Conservation (phyloP, 2,329 filamentous ascomycete species). For the Penicillium sp. region DNA sequence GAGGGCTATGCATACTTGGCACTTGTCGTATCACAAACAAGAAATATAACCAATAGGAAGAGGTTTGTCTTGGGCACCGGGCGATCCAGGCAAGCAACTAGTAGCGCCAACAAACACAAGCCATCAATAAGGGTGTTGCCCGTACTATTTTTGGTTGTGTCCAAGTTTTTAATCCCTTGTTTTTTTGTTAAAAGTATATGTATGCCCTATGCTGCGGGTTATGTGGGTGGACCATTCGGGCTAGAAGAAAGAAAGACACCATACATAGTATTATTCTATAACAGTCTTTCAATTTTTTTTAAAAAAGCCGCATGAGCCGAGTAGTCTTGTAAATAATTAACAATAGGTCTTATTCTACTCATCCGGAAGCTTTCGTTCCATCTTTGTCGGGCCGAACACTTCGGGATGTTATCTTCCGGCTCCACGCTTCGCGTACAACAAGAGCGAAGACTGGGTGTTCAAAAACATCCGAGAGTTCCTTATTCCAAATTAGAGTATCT, state of each 20-base stretch:
- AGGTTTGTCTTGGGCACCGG: not conserved
- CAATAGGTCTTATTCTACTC: not conserved
- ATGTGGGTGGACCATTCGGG: too few species aligned
- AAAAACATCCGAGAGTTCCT: not conserved
- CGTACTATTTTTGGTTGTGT: not conserved
- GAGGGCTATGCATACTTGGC: not conserved
- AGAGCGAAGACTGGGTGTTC: not conserved
- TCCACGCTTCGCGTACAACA: not conserved
- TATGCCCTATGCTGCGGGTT: not conserved
- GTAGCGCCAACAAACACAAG: not conserved
- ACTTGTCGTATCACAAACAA: not conserved
- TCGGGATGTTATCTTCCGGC: slow-evolving; percentile 7
- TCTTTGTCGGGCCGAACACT: not conserved
- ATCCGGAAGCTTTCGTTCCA: slow-evolving; percentile 3
- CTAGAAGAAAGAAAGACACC: not conserved
- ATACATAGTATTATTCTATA: not conserved
- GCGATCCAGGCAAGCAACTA: not conserved
- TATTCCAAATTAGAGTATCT: not conserved
- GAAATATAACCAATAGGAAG: not conserved
- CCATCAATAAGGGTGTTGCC: not conserved
- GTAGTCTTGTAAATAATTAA: not conserved
- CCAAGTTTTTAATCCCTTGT: not conserved
- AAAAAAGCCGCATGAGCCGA: not conserved
- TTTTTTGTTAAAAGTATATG: not conserved
- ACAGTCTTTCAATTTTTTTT: too few species aligned